Evolutionary conservation across 345 rosid genomes (phyloP).

Genomic region (Corymbia maculata): DNA sequence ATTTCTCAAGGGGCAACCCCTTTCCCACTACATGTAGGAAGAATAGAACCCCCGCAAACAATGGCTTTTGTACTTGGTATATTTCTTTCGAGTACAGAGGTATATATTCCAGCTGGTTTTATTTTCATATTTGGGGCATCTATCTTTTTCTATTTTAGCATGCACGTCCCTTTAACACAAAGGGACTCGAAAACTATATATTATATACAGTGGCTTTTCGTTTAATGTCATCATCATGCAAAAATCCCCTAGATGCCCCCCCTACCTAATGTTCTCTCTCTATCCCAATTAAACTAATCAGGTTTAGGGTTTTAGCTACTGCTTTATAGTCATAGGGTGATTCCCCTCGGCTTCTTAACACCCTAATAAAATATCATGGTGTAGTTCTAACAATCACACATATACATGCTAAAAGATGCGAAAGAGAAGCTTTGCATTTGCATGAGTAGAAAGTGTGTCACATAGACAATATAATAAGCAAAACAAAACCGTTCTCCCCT

Average conservation of each 20-base stretch:
- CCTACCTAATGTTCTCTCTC: not conserved
- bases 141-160: constrained; percentile 7
- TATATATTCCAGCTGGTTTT: constrained; percentile 17
- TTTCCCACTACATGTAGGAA: not conserved
- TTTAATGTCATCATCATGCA: not conserved
- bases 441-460: not conserved
- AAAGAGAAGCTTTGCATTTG: not conserved
- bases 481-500: not conserved
- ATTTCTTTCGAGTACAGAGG: constrained; percentile 19
- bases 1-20: not conserved
- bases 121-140: constrained; percentile 13
- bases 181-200: not conserved
- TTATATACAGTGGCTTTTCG: not conserved
- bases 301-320: not conserved
- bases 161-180: not conserved
- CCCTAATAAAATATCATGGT: not conserved
- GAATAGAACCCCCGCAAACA: not conserved
- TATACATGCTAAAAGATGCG: not conserved
- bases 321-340: not conserved
- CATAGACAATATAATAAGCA: not conserved
- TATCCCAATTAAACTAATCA: not conserved
- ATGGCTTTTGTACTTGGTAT: not conserved
- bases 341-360: not conserved
- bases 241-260: not conserved
- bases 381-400: not conserved